Percentiles rank a stretch among this genome's conserved stretches.
Conservation (phyloP, 2,329 filamentous ascomycete species). For the Sclerotinia spermophila region DNA sequence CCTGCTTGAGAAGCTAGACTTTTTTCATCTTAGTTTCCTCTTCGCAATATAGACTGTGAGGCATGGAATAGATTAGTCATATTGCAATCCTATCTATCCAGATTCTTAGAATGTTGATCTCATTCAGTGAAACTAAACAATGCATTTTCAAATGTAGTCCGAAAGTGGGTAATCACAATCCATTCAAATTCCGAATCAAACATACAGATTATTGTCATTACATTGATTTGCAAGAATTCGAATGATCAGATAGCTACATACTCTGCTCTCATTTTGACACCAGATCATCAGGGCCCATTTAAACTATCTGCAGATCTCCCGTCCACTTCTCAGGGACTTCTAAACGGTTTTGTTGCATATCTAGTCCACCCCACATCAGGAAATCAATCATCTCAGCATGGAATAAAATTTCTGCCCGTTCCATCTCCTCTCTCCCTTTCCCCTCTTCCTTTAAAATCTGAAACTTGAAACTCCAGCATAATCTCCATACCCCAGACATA, state of each 20-base stretch:
- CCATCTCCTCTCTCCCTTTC: neutral
- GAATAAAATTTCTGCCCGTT: neutral
- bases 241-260: too few species aligned
- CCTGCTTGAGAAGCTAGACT: too few species aligned
- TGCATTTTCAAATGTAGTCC: neutral
- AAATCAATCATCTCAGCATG: too few species aligned
- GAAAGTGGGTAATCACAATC: neutral
- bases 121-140: neutral
- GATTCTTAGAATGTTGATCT: too few species aligned
- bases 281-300: neutral
- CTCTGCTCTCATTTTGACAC: too few species aligned
- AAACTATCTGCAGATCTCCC: neutral
- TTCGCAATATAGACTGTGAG: neutral
- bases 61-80: neutral
- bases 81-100: neutral
- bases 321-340: neutral
- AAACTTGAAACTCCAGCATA: neutral
- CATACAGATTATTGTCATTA: neutral
- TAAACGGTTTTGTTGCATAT: neutral
- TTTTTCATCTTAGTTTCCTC: neutral
- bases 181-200: neutral
- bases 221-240: neutral
- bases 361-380: neutral
- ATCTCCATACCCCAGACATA: accelerated
- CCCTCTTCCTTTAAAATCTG: neutral